Base-by-base conservation (phyloP, 768 basidiomycete species). In the Collybiopsis confluens region DNA sequence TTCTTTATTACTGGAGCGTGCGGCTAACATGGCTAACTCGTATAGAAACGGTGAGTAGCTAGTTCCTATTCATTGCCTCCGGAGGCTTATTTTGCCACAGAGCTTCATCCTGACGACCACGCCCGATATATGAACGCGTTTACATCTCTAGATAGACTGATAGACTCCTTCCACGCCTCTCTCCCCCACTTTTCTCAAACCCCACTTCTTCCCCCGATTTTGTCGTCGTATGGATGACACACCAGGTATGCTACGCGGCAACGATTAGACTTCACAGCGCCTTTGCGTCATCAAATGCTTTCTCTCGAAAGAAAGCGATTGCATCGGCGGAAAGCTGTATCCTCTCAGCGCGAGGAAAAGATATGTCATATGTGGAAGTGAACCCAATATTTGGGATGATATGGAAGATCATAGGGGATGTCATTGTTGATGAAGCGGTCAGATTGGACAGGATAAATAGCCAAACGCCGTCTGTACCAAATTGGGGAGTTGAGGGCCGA, bases 171-270 rank as follows among this genome's bases (percentile, higher is more conserved):
- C 33, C 43, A 38, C 26, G 16, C 42, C 23, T 46, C 35, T 4
- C 58, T 58, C 15, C 44, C 51, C 27, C 49, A 50, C 10, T 42
- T 58, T 5, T 54, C 56, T 33, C 44, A 45, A 51, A 51, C 47
- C 13, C 38, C 57, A 1, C 48, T 56, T 16, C 54, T n/a, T 42
- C 45, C 38, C 28, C 49, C 4, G 27, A 41, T 18, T 52, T 57
- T 26, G 57, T 63, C 6, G 54, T 54, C 47, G 44, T 62, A 10
- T 53, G 64, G 18, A 54, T 65, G 26, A 67, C 65, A 16, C 68
- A 68, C 41, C 62, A 60, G 20, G 53, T 69, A 38, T 60, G 63
- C 23, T 61, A 59, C 13, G 52, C 59, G 18, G 68, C 68, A 27
- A 59, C 59, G 3, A 61, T 66, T 30, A 64, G 63, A 47, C 60